These are phyloP conservation scores for Neurospora sp. DNA, from an alignment of 495 filamentous ascomycete species.

Conservation along the genomic window DNA sequence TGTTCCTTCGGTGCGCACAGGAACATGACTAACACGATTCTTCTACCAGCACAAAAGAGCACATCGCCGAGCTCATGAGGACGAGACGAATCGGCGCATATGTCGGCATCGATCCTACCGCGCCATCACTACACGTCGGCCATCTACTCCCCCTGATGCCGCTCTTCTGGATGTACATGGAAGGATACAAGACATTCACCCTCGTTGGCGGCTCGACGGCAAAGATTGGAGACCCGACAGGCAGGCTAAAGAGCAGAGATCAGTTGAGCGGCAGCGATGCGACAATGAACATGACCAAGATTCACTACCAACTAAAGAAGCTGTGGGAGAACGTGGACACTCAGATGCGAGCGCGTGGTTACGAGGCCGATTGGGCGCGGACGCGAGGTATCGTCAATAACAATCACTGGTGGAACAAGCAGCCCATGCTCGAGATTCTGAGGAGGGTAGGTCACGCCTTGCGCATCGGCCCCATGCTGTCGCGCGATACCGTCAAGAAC, in stretches of 20 bases:
- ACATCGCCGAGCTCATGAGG: conserved; percentile 61
- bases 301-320: conserved; percentile 70
- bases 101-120: conserved; percentile 87
- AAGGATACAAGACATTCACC: conserved; percentile 64
- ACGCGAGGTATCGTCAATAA: conserved; percentile 64
- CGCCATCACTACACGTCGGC: conserved; percentile 80
- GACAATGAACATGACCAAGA: conserved; percentile 59
- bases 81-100: conserved; percentile 67
- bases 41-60: conserved; percentile 36
- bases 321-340: conserved; percentile 62
- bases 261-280: conserved; percentile 42
- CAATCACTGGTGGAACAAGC: conserved; percentile 62
- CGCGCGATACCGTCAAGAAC: conserved; percentile 78
- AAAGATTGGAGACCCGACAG: conserved; percentile 81
- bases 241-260: conserved; percentile 57
- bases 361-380: conserved; percentile 50
- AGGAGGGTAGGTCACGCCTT: conserved; percentile 58
- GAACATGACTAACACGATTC: neutral
- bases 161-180: conserved; percentile 82
- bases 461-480: conserved; percentile 76
- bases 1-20: neutral
- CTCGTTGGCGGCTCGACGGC: conserved; percentile 80
- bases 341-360: conserved; percentile 51
- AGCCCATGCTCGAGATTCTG: conserved; percentile 62
- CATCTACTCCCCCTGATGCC: conserved; percentile 93